Conservation (phyloP, 2,329 filamentous ascomycete genomes). For the Aurifilum marmelostoma region DNA sequence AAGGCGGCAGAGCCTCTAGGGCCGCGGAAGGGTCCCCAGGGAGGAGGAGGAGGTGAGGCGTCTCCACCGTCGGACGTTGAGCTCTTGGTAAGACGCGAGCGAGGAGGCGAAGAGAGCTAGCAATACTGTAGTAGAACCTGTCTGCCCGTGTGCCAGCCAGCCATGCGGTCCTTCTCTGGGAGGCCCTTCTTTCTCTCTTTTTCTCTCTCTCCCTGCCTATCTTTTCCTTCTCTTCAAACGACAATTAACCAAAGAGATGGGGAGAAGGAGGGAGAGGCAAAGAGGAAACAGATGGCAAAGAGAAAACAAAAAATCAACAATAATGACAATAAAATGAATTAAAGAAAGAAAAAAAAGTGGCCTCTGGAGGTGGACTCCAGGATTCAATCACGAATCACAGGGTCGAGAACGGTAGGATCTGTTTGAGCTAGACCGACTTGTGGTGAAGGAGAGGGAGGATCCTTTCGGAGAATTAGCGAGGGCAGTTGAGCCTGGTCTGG, state of each 20-base stretch:
- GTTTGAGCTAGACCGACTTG: slow-evolving; percentile 14
- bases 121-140: neutral
- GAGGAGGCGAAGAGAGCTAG: slow-evolving; percentile 5
- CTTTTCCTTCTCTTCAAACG: neutral
- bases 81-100: neutral
- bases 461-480: slow-evolving; percentile 17
- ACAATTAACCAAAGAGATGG: neutral
- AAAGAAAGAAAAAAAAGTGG: slow-evolving; percentile 20
- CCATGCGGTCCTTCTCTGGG: slow-evolving; percentile 4
- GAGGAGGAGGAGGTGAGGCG: slow-evolving; percentile 8
- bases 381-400: slow-evolving; percentile 21
- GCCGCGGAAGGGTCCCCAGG: slow-evolving; percentile 8
- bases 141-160: neutral
- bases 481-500: slow-evolving; percentile 10
- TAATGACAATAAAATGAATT: neutral
- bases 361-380: neutral
- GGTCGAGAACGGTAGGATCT: slow-evolving; percentile 8
- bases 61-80: slow-evolving; percentile 7
- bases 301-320: neutral
- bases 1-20: slow-evolving; percentile 9
- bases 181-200: neutral
- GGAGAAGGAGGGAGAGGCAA: neutral
- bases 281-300: neutral
- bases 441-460: slow-evolving; percentile 12
- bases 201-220: neutral